Evolutionary conservation across 129 eudicot species (phyloP), one percentile per base, ranked within the genome.

Genomic region (Calendula officinalis): DNA sequence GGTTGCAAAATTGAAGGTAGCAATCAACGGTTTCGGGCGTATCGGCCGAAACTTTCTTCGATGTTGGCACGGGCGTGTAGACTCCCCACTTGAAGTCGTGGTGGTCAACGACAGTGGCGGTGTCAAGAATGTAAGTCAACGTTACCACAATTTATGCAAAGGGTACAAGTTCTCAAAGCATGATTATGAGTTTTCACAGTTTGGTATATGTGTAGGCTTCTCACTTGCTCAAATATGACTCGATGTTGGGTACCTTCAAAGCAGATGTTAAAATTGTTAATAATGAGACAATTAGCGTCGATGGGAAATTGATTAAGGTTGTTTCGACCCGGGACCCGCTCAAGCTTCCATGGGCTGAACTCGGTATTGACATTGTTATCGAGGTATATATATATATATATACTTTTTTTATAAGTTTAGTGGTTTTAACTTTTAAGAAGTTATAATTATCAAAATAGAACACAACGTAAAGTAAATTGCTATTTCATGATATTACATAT

Each of bases 21-120:
- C 99, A 46, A 92, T 92, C 80, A 92, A 92, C 44, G 99, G 99
- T 36, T 92, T 92, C 12, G 99, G 99, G 48, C 91, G 99, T 63
- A 92, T 92, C 53, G 99, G 99, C 11, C 80, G 99, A 48, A 92
- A 92, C 81, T 92, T 92, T 74, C 99, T 92, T 46, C 78, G 99
- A 7, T 92, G 99, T 78, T 92, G 99, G 99, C 99, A 92, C 64
- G 99, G 96, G 8, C 87, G 99, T 32, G 69, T 81, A 77, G 83
- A 90, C 80, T 86, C 95, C 12, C 97, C 97, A 13, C 83, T 90
- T 16, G 97, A 90, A 6, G 97, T 90, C 14, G 51, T 90, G 6
- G 94, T 90, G 4, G 82, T 87, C 66, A 90, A 90, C 35, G 97
- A 90, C 87, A 90, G 95, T 69, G 97, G 95, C 3, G 97, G 97